Evolutionary conservation across 1,284 basidiomycete species (phyloP).

Genomic region (Cutaneotrichosporon dermatis): DNA sequence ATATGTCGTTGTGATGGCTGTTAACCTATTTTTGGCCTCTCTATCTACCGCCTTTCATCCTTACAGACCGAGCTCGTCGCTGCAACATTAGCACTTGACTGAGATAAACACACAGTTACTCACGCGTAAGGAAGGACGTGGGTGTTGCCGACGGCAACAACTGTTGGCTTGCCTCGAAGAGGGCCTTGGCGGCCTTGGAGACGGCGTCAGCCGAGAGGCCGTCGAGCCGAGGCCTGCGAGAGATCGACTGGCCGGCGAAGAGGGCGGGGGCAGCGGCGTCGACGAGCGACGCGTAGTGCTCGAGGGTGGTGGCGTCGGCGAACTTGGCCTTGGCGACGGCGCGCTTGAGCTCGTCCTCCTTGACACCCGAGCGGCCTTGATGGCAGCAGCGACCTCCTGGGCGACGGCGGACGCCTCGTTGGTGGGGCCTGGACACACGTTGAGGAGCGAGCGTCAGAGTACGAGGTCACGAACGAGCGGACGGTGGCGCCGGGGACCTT

Average conservation of each 20-base stretch:
- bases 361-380: slow-evolving; percentile 61
- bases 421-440: slow-evolving; percentile 60
- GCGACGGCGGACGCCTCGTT: slow-evolving; percentile 51
- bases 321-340: slow-evolving; percentile 86
- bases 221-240: slow-evolving; percentile 55
- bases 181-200: slow-evolving; percentile 53
- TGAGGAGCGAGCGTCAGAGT: slow-evolving; percentile 87
- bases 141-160: slow-evolving; percentile 75
- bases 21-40: slow-evolving; percentile 23
- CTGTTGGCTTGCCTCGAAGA: slow-evolving; percentile 67
- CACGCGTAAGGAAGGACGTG: slow-evolving; percentile 67
- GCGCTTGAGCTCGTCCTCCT: slow-evolving; percentile 67
- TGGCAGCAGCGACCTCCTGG: slow-evolving; percentile 61
- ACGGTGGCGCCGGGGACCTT: slow-evolving; percentile 54
- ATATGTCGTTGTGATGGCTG: slow-evolving; percentile 12
- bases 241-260: slow-evolving; percentile 57
- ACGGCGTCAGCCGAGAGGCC: slow-evolving; percentile 59
- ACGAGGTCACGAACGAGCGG: slow-evolving; percentile 70
- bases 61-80: slow-evolving; percentile 77
- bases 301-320: slow-evolving; percentile 63
- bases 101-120: slow-evolving; percentile 17
- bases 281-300: slow-evolving; percentile 64
- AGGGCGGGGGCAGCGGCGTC: slow-evolving; percentile 55
- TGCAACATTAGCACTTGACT: slow-evolving; percentile 8
- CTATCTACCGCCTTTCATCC: slow-evolving; percentile 22